phyloP scores from a whole-genome alignment of 2,329 filamentous ascomycete species.

The Dothideomycetidae sp. region DNA sequence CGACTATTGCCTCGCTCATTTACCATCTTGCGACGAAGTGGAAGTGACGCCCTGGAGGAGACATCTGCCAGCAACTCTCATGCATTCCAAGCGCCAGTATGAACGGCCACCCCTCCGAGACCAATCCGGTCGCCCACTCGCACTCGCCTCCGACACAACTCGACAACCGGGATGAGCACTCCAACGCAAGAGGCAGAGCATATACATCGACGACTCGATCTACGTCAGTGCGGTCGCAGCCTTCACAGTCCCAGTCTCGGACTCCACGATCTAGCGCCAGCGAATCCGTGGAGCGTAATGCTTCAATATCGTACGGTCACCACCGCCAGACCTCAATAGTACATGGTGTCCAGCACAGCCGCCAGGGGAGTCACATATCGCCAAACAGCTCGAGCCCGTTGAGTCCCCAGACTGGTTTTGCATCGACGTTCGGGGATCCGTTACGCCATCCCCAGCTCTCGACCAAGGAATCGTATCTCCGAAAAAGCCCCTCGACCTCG shows the following conservation, averaged over 20 bases:
- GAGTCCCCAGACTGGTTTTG: constrained; percentile 60
- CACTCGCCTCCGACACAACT: constrained; percentile 10
- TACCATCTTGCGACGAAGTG: too few relatives aligned
- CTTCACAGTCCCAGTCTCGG: constrained; percentile 30
- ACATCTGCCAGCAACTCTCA: too few relatives aligned
- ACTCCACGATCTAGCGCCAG: constrained; percentile 23
- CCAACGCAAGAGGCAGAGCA: constrained; percentile 32
- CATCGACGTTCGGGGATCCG: constrained; percentile 33
- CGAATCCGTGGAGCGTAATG: constrained; percentile 34
- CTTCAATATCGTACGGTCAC: constrained; percentile 57
- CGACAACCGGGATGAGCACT: constrained; percentile 24
- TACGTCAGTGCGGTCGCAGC: constrained; percentile 25
- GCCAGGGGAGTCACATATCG: constrained; percentile 77
- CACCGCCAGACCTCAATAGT: constrained; percentile 95
- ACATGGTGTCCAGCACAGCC: constrained; percentile 81
- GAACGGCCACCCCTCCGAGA: not conserved
- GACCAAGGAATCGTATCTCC: constrained; percentile 5
- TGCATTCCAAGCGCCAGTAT: not conserved
- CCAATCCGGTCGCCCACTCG: not conserved
- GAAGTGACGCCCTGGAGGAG: too few relatives aligned
- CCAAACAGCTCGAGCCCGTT: constrained; percentile 64
- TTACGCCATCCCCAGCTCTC: constrained; percentile 6
- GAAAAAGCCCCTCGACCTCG: constrained; percentile 12
- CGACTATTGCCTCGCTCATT: too few relatives aligned
- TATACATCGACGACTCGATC: constrained; percentile 29